phyloP scores from a whole-genome alignment of 192 early-diverging fungal genomes.

The Podila minutissima region DNA sequence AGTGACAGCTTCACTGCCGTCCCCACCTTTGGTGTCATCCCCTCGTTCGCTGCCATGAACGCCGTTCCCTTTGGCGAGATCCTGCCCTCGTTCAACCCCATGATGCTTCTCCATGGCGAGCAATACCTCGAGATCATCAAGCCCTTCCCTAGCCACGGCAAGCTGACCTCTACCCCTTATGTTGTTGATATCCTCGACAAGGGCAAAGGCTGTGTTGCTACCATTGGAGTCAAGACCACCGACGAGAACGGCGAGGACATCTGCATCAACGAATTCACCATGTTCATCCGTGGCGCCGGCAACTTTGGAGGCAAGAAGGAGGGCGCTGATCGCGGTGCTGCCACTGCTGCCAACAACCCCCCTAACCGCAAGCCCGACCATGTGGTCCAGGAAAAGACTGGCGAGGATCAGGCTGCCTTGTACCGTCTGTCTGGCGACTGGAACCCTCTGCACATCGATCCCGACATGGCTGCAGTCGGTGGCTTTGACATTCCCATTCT shows the following conservation, averaged over 20 bases:
- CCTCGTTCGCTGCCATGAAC: slow-evolving; percentile 77
- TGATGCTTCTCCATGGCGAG: slow-evolving; percentile 99
- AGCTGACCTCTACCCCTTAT: slow-evolving; percentile 75
- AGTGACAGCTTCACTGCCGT: slow-evolving; percentile 82
- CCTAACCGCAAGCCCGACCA: slow-evolving; percentile 90
- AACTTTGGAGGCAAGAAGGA: slow-evolving; percentile 87
- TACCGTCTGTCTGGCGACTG: slow-evolving; percentile 96
- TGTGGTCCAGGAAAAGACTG: slow-evolving; percentile 85
- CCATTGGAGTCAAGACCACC: slow-evolving; percentile 81
- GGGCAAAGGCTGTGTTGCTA: slow-evolving; percentile 90
- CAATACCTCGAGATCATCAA: slow-evolving; percentile 93
- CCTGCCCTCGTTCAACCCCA: slow-evolving; percentile 86
- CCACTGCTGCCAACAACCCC: slow-evolving; percentile 80
- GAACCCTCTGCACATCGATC: slow-evolving; percentile 99
- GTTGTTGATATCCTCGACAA: slow-evolving; percentile 97
- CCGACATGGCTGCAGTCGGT: slow-evolving; percentile 90
- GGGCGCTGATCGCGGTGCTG: slow-evolving; percentile 75
- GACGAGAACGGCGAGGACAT: slow-evolving; percentile 82
- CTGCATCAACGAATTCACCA: slow-evolving; percentile 88
- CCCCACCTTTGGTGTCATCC: slow-evolving; percentile 94
- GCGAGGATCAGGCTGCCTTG: slow-evolving; percentile 91
- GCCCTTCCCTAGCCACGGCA: slow-evolving; percentile 87
- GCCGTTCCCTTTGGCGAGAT: slow-evolving; percentile 76
- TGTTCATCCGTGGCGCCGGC: slow-evolving; percentile 94
- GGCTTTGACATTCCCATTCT: slow-evolving; percentile 98